A percentile compares a stretch with the other conserved stretches of the same genome.
Conservation (phyloP, 2,329 filamentous ascomycete species). For the Juglanconis oblonga region DNA sequence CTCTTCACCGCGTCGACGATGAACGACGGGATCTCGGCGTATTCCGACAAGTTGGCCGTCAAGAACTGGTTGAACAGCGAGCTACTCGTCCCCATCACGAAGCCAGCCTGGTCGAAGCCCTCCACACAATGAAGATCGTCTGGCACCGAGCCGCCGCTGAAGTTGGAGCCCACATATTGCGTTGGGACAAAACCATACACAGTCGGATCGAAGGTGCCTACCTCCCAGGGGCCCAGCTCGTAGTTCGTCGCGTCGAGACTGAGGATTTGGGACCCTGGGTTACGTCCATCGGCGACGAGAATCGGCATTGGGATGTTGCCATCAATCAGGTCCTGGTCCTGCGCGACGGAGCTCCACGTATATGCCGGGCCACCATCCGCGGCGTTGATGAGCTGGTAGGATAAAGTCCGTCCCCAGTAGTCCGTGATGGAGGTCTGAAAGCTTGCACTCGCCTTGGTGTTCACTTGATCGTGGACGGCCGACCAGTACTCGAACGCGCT, state of each 20-base stretch:
- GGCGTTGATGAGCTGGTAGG: slow-evolving; percentile 79
- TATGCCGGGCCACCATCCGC: slow-evolving; percentile 70
- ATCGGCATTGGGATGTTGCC: slow-evolving; percentile 47
- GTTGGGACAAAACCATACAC: slow-evolving; percentile 59
- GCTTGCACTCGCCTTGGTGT: slow-evolving; percentile 58
- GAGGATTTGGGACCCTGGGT: slow-evolving; percentile 41
- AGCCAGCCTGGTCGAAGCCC: slow-evolving; percentile 81
- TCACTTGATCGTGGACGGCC: slow-evolving; percentile 56
- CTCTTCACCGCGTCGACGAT: slow-evolving; percentile 49
- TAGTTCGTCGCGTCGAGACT: slow-evolving; percentile 58
- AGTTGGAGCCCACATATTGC: slow-evolving; percentile 57
- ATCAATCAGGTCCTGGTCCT: slow-evolving; percentile 38
- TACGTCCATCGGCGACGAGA: slow-evolving; percentile 46
- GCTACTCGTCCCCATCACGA: slow-evolving; percentile 80
- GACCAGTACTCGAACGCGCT: slow-evolving; percentile 52
- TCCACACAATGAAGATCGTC: slow-evolving; percentile 60
- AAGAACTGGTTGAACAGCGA: slow-evolving; percentile 81
- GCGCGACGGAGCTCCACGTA: slow-evolving; percentile 72
- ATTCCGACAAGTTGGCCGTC: slow-evolving; percentile 55
- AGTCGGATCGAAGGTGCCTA: slow-evolving; percentile 61
- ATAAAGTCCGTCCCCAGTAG: slow-evolving; percentile 84
- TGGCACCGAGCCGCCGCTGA: slow-evolving; percentile 53
- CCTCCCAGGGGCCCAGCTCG: slow-evolving; percentile 65
- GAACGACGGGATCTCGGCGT: slow-evolving; percentile 41
- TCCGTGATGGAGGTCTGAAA: slow-evolving; percentile 76